These are phyloP conservation scores for Xylariaceae sp. DNA, from an alignment of 2,329 filamentous ascomycete genomes.

Conservation along the genomic window DNA sequence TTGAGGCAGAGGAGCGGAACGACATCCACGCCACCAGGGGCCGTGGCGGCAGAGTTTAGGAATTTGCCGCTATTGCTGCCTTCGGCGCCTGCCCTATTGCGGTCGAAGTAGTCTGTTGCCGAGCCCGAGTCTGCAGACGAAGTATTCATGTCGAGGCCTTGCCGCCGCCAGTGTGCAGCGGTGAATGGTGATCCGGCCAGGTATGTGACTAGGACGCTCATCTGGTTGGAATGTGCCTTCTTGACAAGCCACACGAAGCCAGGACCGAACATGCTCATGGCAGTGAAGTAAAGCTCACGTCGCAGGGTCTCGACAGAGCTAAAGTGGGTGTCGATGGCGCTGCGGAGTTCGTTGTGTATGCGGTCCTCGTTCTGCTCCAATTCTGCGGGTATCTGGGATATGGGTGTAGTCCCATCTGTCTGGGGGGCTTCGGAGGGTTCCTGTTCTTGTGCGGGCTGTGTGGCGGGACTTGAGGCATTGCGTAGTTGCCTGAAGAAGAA, in stretches of 20 bases:
- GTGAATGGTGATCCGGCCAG: conserved; percentile 85
- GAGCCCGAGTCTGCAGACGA: conserved; percentile 36
- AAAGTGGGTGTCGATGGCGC: conserved; percentile 66
- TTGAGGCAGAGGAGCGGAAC: conserved; percentile 84
- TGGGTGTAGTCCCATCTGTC: conserved; percentile 12
- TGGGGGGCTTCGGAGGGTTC: background rate
- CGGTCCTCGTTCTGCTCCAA: conserved; percentile 16
- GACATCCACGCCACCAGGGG: conserved; percentile 65
- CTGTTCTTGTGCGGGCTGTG: background rate
- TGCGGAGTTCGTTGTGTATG: conserved; percentile 55
- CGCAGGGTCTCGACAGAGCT: conserved; percentile 79
- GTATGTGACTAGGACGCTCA: conserved; percentile 81
- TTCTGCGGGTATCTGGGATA: conserved; percentile 9
- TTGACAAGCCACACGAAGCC: conserved; percentile 95
- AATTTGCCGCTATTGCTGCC: conserved; percentile 20
- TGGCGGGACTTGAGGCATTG: conserved; percentile 5
- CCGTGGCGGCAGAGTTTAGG: conserved; percentile 29
- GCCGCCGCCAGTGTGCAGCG: conserved; percentile 75
- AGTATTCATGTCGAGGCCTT: conserved; percentile 67
- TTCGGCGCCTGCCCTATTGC: conserved; percentile 29
- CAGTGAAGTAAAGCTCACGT: conserved; percentile 74
- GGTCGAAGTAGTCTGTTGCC: conserved; percentile 37
- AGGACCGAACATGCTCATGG: conserved; percentile 89
- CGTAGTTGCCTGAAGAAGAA: conserved; percentile 69
- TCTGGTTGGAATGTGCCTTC: conserved; percentile 38